These are phyloP conservation scores for Aspergillus phoenicis DNA, from an alignment of 2,329 filamentous ascomycete species.

Conservation along the genomic window DNA sequence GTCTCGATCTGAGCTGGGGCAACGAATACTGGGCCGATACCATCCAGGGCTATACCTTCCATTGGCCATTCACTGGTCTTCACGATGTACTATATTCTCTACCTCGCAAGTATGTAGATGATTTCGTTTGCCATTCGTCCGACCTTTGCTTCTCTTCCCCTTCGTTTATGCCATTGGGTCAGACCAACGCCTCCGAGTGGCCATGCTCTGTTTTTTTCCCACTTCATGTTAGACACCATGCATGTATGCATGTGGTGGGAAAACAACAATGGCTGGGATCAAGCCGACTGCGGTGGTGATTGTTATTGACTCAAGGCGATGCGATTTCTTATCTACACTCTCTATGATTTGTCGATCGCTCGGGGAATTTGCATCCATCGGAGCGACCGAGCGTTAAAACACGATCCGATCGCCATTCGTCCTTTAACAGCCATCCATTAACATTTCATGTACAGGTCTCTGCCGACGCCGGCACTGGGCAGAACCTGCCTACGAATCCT, in stretches of 20 bases:
- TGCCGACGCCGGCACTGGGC: conserved; percentile 94
- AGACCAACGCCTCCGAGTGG: too few relatives aligned
- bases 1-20: conserved; percentile 21
- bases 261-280: neutral
- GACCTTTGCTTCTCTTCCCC: conserved; percentile 5
- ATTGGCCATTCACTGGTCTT: conserved; percentile 23
- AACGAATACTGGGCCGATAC: conserved; percentile 30
- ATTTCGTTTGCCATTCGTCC: conserved; percentile 25
- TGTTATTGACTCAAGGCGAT: neutral
- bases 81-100: conserved; percentile 59
- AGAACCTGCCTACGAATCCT: conserved; percentile 85
- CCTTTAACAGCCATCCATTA: neutral
- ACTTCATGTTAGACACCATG: neutral
- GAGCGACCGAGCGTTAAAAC: neutral
- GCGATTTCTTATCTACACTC: conserved; percentile 8
- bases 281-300: too few relatives aligned
- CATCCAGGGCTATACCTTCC: conserved; percentile 20
- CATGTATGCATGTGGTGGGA: neutral
- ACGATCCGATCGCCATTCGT: conserved; percentile 34
- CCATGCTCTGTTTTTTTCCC: too few relatives aligned
- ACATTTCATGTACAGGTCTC: conserved; percentile 63
- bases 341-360: conserved; percentile 15
- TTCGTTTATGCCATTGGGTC: neutral
- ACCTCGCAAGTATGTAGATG: conserved; percentile 69
- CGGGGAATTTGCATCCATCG: conserved; percentile 7